Evolutionary conservation across 1,139 yeast genomes (phyloP), one percentile per base, ranked within the genome.

Genomic region (Suzukiozyma palmioleophila): DNA sequence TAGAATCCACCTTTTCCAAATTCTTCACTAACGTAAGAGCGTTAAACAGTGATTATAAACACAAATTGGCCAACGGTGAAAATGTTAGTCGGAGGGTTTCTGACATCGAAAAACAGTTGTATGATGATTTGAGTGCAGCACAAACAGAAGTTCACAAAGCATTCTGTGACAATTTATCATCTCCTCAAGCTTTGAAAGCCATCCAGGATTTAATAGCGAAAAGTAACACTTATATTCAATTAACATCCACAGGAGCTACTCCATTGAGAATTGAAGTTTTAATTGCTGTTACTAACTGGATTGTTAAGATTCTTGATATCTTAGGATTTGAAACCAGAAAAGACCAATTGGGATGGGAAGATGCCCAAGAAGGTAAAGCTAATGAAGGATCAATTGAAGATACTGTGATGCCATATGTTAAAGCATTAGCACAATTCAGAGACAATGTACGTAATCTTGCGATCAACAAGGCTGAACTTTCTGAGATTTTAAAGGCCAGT

Each of bases 21-120:
- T 92, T 85, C 57, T 92, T 94, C 71, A 79, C 84, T 38, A 87
- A 78, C 41, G 83, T 87, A 25, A 76, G 95, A 52, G 97, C 97
- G 1, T 69, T 88, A 49, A 73, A 77, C 45, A 61, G 66, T 43
- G 89, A 83, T 48, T 71, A 81, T 47, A 79, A 74, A 43, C 77
- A 74, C 53, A 72, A 68, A 36, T 67, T 77, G 40, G 59, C 58
- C 14, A 55, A 61, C 8, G 79, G 77, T 8, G 64, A 55, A 25
- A 65, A 73, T 40, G 64, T 82, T 9, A 71, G 82, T 3, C 84
- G 83, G 59, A 81, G 80, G 49, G 56, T 77, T 28, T 63, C 74
- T 1, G 38, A 44, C 1, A 47, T 53, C 4, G 97, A 89, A 58
- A 77, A 75, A 49, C 64, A 68, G 30, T 68, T 88, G 35, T 62